Conservation (phyloP, 768 basidiomycete genomes). For the Podaxis mareebaensis region DNA sequence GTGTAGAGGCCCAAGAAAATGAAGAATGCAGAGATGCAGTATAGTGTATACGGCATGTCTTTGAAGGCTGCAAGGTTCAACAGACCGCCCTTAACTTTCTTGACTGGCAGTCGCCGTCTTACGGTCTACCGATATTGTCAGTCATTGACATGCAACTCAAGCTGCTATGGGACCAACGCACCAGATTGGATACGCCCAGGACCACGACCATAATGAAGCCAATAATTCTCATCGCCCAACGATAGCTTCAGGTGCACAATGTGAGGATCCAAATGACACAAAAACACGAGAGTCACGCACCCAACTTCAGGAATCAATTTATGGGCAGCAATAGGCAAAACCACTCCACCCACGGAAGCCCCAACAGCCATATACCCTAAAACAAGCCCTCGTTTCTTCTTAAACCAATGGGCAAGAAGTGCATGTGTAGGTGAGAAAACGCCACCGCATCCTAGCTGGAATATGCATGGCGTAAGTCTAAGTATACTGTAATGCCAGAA, state of each 20-base stretch:
- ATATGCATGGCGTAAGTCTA: conserved; percentile 18
- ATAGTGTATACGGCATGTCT: conserved; percentile 53
- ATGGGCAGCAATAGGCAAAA: conserved; percentile 63
- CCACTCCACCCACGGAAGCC: conserved; percentile 65
- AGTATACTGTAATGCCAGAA: conserved; percentile 61
- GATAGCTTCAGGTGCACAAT: conserved; percentile 46
- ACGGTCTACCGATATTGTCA: conserved; percentile 29
- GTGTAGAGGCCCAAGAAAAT: conserved; percentile 74
- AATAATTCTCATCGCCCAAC: conserved; percentile 74
- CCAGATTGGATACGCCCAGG: conserved; percentile 51
- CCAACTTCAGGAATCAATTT: conserved; percentile 51
- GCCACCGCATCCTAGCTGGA: conserved; percentile 49
- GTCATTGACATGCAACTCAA: background rate
- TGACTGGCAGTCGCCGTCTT: conserved; percentile 56
- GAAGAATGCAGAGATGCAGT: conserved; percentile 55
- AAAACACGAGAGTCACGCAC: conserved; percentile 25
- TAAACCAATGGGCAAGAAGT: conserved; percentile 74
- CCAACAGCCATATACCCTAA: conserved; percentile 68
- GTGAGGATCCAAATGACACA: background rate
- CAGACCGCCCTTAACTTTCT: conserved; percentile 54
- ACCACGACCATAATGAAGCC: conserved; percentile 59
- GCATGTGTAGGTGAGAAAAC: conserved; percentile 64
- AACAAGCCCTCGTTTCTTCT: conserved; percentile 55
- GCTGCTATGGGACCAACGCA: background rate
- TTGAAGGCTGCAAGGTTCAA: conserved; percentile 56